These are phyloP conservation scores for Chaetomidium leptoderma DNA, from an alignment of 495 filamentous ascomycete species.

Conservation along the genomic window DNA sequence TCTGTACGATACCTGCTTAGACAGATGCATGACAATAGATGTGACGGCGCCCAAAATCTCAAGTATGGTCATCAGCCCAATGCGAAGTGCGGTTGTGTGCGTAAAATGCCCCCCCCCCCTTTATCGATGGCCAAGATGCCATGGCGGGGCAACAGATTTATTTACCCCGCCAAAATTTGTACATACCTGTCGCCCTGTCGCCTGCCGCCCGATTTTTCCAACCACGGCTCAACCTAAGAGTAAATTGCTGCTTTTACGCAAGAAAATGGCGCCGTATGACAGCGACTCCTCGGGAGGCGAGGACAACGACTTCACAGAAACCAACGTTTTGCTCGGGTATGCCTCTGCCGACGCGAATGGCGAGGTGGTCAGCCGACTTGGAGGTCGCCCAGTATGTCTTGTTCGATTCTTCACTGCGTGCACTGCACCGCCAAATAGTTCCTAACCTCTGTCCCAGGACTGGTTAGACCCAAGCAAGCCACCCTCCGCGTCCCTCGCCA, in stretches of 20 bases:
- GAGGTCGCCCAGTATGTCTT: slow-evolving; percentile 75
- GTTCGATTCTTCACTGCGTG: background rate
- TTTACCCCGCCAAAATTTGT: slow-evolving; percentile 42
- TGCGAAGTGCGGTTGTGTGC: too few relatives aligned
- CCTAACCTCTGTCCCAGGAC: slow-evolving; percentile 48
- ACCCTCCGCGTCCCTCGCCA: slow-evolving; percentile 73
- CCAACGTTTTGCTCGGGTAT: slow-evolving; percentile 86
- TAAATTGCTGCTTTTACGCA: background rate
- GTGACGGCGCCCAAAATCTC: slow-evolving; percentile 2
- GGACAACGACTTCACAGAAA: slow-evolving; percentile 71
- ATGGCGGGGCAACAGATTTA: slow-evolving; percentile 30
- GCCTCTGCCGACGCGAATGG: slow-evolving; percentile 75
- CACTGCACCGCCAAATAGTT: background rate
- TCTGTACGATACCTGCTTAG: slow-evolving; percentile 34
- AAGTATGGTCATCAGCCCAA: too few relatives aligned
- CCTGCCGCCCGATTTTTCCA: slow-evolving; percentile 20
- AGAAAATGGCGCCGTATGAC: slow-evolving; percentile 75
- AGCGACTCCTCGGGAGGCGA: slow-evolving; percentile 77
- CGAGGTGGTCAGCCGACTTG: slow-evolving; percentile 83
- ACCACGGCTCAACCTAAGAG: background rate
- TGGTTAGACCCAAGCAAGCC: slow-evolving; percentile 69
- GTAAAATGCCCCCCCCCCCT: background rate
- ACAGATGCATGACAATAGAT: slow-evolving; percentile 19
- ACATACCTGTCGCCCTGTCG: slow-evolving; percentile 7
- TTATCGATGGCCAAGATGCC: slow-evolving; percentile 2